Evolutionary conservation across 345 rosid species (phyloP).

Genomic region (Citrus hindsii): DNA sequence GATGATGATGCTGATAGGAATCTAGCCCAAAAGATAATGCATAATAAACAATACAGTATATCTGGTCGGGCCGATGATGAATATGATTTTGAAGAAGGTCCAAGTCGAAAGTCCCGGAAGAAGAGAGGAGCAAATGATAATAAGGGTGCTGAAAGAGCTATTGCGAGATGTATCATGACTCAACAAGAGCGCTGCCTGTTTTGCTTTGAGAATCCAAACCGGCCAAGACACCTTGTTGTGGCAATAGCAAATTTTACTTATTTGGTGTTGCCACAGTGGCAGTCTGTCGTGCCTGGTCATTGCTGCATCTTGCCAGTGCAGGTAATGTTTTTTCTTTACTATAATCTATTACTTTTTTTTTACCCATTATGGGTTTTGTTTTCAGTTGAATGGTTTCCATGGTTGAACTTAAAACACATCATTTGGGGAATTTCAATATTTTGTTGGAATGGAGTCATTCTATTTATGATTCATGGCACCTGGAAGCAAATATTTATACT

Average conservation of each 20-base stretch:
- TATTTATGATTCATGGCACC: neutral
- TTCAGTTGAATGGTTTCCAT: neutral
- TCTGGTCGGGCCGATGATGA: conserved; percentile 84
- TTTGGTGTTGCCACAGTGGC: conserved; percentile 74
- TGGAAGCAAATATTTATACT: neutral
- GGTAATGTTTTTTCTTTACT: conserved; percentile 30
- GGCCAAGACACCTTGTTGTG: conserved; percentile 80
- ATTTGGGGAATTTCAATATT: neutral
- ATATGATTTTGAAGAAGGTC: conserved; percentile 81
- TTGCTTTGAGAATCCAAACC: conserved; percentile 89
- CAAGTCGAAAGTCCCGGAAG: conserved; percentile 51
- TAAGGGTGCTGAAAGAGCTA: conserved; percentile 36
- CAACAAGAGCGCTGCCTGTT: conserved; percentile 92
- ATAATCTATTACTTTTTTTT: neutral
- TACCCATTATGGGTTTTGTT: neutral
- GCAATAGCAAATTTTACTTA: conserved; percentile 91
- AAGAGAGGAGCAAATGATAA: conserved; percentile 36
- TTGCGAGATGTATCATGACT: conserved; percentile 58
- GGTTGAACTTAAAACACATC: neutral
- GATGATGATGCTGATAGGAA: conserved; percentile 75
- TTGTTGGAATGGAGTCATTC: neutral
- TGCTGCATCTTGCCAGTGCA: conserved; percentile 87
- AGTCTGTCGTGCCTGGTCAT: conserved; percentile 83
- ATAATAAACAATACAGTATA: conserved; percentile 62
- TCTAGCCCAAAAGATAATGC: conserved; percentile 69